Evolutionary conservation across 2,329 filamentous ascomycete species (phyloP), one percentile per base, ranked within the genome.

Genomic region (Penicillium olsonii): DNA sequence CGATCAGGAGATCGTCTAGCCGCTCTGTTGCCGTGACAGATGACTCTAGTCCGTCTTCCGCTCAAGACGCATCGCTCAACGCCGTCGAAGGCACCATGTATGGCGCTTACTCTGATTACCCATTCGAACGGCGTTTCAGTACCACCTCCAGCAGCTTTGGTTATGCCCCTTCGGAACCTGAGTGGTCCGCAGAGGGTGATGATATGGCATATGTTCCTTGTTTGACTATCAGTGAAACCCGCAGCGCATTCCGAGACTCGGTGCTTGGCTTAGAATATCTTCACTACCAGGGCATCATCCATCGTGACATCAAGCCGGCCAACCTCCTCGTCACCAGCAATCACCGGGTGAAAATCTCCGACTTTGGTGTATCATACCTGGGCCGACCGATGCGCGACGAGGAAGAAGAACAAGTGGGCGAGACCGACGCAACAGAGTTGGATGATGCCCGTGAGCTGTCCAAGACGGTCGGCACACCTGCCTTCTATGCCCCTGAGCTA

Each of bases 341-440:
- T 56, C 85, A 92, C 60, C 85, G 87, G 12, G 90, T 96, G 65
- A 99, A 99, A 77, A 99, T 99, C 53, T 97, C 94, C 5, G 94
- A 99, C 66, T 99, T 99, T 75, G 94, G 94, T 26, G 94, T 99
- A 1, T 99, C 94, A 1, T 99, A 97, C 70, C 90, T 99, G 55
- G 94, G 94, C 22, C 85, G 90, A 42, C 90, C 90, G 1, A 88
- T 92, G 50, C 82, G 89, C 33, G 90, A 95, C 39, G 88, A 88
- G 45, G 90, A 95, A 61, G 81, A 84, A 31, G 87, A 90, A 50
- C 87, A 91, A 50, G 71, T 85, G 77, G 87, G 87, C 4, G 89
- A 95, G 66, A 89, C 87, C 0, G 92, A 96, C 68, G 88, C 89
- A 10, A 85, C 84, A 34, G 90, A 95, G 63, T 84, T 95, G 50